These are phyloP conservation scores for Tylopilus subfusipes DNA, from an alignment of 768 basidiomycete species.

Conservation along the genomic window DNA sequence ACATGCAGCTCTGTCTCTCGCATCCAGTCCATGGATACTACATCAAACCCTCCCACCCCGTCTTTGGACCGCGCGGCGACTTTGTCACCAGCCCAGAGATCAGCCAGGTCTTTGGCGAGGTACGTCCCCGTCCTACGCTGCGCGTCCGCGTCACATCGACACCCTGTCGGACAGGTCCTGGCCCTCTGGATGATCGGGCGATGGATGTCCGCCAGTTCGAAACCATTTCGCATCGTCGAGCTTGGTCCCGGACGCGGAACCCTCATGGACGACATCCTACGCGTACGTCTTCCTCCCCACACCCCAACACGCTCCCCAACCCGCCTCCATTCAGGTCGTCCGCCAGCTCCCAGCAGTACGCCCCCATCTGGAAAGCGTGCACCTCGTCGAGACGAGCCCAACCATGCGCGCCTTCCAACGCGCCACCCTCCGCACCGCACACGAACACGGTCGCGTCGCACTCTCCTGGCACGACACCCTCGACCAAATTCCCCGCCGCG, in stretches of 20 bases:
- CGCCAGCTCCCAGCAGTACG: slow-evolving; percentile 42
- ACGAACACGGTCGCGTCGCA: slow-evolving; percentile 31
- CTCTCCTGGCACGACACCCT: slow-evolving; percentile 74
- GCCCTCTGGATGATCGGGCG: slow-evolving; percentile 83
- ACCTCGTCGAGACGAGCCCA: slow-evolving; percentile 79
- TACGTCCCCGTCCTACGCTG: slow-evolving; percentile 34
- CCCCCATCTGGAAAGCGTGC: slow-evolving; percentile 45
- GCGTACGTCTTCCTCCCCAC: slow-evolving; percentile 44
- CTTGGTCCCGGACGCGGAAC: slow-evolving; percentile 95
- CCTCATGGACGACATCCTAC: slow-evolving; percentile 82
- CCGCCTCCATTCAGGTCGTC: slow-evolving; percentile 41
- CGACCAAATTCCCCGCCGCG: slow-evolving; percentile 54
- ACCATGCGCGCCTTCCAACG: slow-evolving; percentile 65
- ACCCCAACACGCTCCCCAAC: background rate
- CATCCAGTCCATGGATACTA: slow-evolving; percentile 95
- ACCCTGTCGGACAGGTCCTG: slow-evolving; percentile 58
- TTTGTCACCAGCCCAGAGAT: slow-evolving; percentile 98
- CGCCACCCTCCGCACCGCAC: slow-evolving; percentile 39
- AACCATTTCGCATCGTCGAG: slow-evolving; percentile 71
- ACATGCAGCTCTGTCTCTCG: slow-evolving; percentile 88
- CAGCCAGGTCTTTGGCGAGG: slow-evolving; percentile 95
- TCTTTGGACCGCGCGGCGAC: slow-evolving; percentile 87
- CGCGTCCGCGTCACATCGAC: slow-evolving; percentile 6
- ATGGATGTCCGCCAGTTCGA: slow-evolving; percentile 57
- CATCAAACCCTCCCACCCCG: slow-evolving; percentile 64